A percentile compares a stretch with the other conserved stretches of the same genome.
These are phyloP conservation scores for Vitis hybrid DNA, from an alignment of 177 flowering plant genomes.

Conservation along the genomic window DNA sequence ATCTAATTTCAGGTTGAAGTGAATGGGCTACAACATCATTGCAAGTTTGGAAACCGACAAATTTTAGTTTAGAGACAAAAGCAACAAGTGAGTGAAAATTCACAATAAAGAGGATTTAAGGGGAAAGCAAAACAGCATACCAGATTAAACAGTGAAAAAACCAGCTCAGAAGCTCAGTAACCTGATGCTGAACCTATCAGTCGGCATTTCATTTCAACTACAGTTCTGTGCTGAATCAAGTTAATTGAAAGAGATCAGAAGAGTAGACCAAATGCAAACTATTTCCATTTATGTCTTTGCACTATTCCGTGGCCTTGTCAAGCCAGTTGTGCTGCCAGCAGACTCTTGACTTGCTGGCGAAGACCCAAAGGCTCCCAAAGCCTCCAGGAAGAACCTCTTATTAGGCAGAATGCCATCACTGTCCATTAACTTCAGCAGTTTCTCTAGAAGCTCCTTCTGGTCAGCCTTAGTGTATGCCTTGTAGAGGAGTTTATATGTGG, in stretches of 20 bases:
- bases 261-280: background rate
- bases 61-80: no score
- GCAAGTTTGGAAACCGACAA: no score
- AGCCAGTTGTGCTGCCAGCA: conserved; percentile 11
- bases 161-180: no score
- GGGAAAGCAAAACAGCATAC: no score
- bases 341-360: conserved; percentile 24
- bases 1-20: no score
- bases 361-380: conserved; percentile 69
- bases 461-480: conserved; percentile 83
- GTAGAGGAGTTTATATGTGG: conserved; percentile 88
- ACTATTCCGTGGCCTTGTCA: conserved; percentile 3
- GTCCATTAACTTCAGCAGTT: conserved; percentile 69
- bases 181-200: no score
- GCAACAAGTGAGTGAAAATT: no score
- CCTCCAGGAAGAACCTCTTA: conserved; percentile 88
- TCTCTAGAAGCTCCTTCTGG: conserved; percentile 65
- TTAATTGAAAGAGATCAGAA: background rate
- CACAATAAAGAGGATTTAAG: no score
- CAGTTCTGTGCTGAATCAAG: no score
- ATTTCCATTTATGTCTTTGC: conserved; percentile 16
- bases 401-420: conserved; percentile 79
- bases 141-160: no score
- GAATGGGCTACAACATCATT: no score
- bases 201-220: no score